Conservation (phyloP, 352 stramenopile species). For the Globisporangium parvum region DNA sequence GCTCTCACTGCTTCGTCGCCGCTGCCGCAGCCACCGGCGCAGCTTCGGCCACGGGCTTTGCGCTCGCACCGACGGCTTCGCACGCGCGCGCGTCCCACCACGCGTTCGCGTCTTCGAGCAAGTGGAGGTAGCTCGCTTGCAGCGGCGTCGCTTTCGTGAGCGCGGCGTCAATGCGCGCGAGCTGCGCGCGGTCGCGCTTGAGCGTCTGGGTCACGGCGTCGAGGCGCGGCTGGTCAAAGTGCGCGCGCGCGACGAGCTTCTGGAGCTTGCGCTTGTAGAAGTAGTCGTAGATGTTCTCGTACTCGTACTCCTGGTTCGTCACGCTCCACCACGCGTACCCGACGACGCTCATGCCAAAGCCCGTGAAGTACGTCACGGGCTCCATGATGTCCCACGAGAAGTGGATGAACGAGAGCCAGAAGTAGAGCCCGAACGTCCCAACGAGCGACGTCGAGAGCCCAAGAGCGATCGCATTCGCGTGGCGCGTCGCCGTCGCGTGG, state of each 20-base stretch:
- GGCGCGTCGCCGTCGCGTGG: slow-evolving; percentile 45
- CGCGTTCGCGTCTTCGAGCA: slow-evolving; percentile 27
- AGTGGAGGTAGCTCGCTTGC: slow-evolving; percentile 62
- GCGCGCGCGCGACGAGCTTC: slow-evolving; percentile 45
- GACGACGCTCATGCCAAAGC: slow-evolving; percentile 71
- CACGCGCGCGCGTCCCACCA: no score
- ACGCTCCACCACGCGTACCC: slow-evolving; percentile 82
- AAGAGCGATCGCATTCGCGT: slow-evolving; percentile 52
- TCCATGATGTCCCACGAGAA: slow-evolving; percentile 91
- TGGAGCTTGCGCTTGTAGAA: slow-evolving; percentile 61
- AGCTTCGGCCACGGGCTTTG: no score
- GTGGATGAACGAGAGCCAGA: slow-evolving; percentile 85
- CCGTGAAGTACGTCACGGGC: slow-evolving; percentile 86
- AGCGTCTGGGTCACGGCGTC: slow-evolving; percentile 37
- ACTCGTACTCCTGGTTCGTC: slow-evolving; percentile 86
- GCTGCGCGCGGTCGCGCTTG: slow-evolving; percentile 22
- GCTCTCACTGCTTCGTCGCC: no score
- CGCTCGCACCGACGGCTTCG: no score
- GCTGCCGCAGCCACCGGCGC: no score
- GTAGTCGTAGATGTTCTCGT: slow-evolving; percentile 85
- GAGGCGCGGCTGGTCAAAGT: slow-evolving; percentile 53
- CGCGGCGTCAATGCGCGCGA: slow-evolving; percentile 51
- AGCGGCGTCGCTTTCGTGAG: slow-evolving; percentile 59
- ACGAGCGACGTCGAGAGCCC: slow-evolving; percentile 57
- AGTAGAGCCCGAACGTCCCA: slow-evolving; percentile 78